A percentile compares a stretch with the other conserved stretches of the same genome.
Conservation (phyloP, 306 rosid species). For the Rosa chinensis region DNA sequence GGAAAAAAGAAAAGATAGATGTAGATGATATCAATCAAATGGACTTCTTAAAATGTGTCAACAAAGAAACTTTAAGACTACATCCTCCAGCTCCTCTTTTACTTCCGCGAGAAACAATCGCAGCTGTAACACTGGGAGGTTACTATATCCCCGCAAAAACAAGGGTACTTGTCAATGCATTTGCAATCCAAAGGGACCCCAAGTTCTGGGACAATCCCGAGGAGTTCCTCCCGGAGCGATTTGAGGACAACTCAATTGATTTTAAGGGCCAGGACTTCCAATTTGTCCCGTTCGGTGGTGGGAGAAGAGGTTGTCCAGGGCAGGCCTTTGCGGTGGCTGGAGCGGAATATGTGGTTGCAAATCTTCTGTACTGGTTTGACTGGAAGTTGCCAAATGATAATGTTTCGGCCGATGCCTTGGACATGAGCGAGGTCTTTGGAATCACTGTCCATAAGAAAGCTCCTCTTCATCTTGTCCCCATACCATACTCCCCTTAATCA, state of each 20-base stretch:
- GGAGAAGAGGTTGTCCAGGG: conserved; percentile 40
- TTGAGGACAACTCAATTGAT: neutral
- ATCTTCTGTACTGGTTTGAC: conserved; percentile 44
- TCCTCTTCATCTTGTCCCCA: conserved; percentile 34
- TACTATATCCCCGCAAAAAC: conserved; percentile 42
- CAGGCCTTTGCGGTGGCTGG: conserved; percentile 21
- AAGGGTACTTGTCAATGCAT: conserved; percentile 33
- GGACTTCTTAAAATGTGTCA: conserved; percentile 45
- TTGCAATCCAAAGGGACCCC: conserved; percentile 51
- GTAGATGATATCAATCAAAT: conserved; percentile 38
- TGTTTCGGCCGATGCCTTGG: conserved; percentile 11
- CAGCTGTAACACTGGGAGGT: conserved; percentile 26
- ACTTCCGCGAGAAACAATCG: conserved; percentile 34
- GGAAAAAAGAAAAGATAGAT: conserved; percentile 34
- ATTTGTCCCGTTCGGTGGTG: conserved; percentile 31
- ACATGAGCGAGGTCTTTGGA: conserved; percentile 33
- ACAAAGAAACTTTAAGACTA: conserved; percentile 51
- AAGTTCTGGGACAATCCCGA: conserved; percentile 34
- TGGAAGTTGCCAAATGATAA: conserved; percentile 31
- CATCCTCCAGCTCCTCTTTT: conserved; percentile 45
- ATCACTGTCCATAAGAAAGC: conserved; percentile 27
- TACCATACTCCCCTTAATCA: neutral
- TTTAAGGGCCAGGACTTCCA: conserved; percentile 33
- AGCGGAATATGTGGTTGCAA: conserved; percentile 16
- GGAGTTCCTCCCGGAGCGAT: conserved; percentile 45